A percentile compares a stretch with the other conserved stretches of the same genome.
Evolutionary conservation across 495 filamentous ascomycete genomes (phyloP).

Genomic region (Lophium mytilinum): DNA sequence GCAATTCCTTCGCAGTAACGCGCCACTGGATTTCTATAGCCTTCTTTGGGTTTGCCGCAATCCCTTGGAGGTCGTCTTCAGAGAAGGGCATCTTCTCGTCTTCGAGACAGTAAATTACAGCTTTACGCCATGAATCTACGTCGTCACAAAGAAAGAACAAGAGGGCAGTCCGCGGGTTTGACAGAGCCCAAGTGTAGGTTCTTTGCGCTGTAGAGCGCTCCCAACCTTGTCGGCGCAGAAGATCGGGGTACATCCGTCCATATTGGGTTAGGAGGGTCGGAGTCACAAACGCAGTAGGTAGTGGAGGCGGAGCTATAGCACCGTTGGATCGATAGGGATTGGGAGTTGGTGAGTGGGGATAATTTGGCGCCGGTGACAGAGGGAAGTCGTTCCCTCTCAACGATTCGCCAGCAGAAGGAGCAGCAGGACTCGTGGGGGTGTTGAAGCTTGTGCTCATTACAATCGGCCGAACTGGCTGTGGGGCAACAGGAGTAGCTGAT

Average conservation of each 20-base stretch:
- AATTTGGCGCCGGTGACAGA: slow-evolving; percentile 11
- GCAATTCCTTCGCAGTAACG: slow-evolving; percentile 24
- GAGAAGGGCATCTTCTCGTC: slow-evolving; percentile 26
- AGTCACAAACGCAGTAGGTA: slow-evolving; percentile 16
- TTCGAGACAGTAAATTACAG: slow-evolving; percentile 21
- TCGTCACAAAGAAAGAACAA: slow-evolving; percentile 26
- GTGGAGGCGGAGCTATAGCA: background rate
- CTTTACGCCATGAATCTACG: slow-evolving; percentile 19
- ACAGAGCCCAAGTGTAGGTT: slow-evolving; percentile 24
- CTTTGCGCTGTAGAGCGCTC: slow-evolving; percentile 5
- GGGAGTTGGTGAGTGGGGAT: slow-evolving; percentile 16
- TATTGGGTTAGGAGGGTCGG: slow-evolving; percentile 11
- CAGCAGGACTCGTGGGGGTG: slow-evolving; percentile 2
- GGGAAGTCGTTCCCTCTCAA: slow-evolving; percentile 15
- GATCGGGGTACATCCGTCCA: slow-evolving; percentile 12
- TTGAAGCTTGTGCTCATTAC: slow-evolving; percentile 6
- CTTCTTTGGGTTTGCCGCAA: slow-evolving; percentile 20
- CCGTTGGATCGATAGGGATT: slow-evolving; percentile 21
- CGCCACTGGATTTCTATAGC: slow-evolving; percentile 24
- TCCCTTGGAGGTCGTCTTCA: slow-evolving; percentile 14
- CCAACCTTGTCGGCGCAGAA: slow-evolving; percentile 15
- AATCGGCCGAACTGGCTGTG: slow-evolving; percentile 23
- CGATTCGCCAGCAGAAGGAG: slow-evolving; percentile 6
- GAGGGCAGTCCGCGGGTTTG: slow-evolving; percentile 22
- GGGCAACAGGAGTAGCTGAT: slow-evolving; percentile 23